Base-by-base conservation (phyloP, 1,139 yeast species). In the Sugiyamaella novakii region DNA sequence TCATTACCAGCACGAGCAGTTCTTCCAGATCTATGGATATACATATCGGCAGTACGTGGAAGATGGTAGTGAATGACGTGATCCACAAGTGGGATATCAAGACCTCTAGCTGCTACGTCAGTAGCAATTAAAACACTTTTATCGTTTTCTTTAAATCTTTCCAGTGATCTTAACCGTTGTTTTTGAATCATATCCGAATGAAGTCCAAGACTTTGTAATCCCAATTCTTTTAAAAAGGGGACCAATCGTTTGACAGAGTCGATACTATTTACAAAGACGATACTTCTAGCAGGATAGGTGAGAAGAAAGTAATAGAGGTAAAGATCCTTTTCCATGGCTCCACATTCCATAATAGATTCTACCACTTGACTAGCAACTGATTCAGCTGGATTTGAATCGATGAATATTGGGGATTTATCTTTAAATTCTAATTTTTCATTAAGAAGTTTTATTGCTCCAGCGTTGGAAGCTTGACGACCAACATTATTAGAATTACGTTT, bases 61-160 rank as follows among this genome's bases (percentile, higher is more conserved):
- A 94, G 75, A 69, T 92, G 98, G 63, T 92, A 92, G 66, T 92
- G 98, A 11, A 92, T 88, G 36, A 94, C 98, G 66, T 92, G 98
- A 61, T 89, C 86, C 47, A 94, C 91, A 43, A 79, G 78, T 1
- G 96, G 86, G 52, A 94, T 88, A 75, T 94, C 99, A 54, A 94
- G 76, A 53, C 99, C 99, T 73, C 99, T 81, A 5, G 99, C 98
- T 1, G 99, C 98, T 46, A 92, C 98, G 68, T 92, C 99, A 1
- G 98, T 88, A 1, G 98, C 96, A 47, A 94, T 80, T 47, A 94
- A 74, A 1, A 92, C 91, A 0, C 88, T 79, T 2, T 55, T 74
- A 5, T 68, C 64, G 17, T 61, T 62, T n/a, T 70, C 75, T 50
- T 54, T 71, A 73, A 60, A 76, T 66, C 61, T 79, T 72, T 94